Base-by-base conservation (phyloP, 345 rosid genomes). In the Boechera retrofracta region DNA sequence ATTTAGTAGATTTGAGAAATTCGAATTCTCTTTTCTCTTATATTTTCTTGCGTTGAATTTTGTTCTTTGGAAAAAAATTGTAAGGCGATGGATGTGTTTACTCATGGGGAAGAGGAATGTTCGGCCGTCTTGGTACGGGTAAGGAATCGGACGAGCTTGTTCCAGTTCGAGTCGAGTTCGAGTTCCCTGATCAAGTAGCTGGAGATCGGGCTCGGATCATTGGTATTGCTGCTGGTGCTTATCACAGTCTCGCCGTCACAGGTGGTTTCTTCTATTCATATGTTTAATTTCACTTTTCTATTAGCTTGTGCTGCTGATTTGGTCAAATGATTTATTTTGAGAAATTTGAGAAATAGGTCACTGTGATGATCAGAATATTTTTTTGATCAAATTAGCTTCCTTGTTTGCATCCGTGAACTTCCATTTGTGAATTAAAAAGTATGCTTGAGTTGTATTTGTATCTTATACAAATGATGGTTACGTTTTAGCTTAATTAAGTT, bases 71-170 rank as follows among this genome's bases (percentile, higher is more conserved):
- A 21, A 48, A 21, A 48, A 45, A 45, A 1, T 12, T 72, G 80
- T 67, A 69, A 94, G 98, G 96, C 69, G 94, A 87, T 81, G 96
- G 97, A 16, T 49, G 74, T 58, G 94, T 91, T 77, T 88, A 84
- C 77, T 75, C 98, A 0, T 94, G 97, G 98, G 98, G 98, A 54
- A 89, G 93, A 86, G 98, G 96, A 75, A 88, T 85, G 86, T 94
- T 94, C 69, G 98, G 98, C 58, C 86, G 98, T 66, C 87, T 91
- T 2, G 97, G 98, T 31, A 91, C 76, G 0, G 97, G 91, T 36
- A 83, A 85, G 10, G 97, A 91, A 65, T 47, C 83, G 5, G 98
- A 94, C 67, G 94, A 84, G 83, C 86, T 82, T 77, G 81, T 56
- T 64, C 96, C 98, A 4, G 89, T 80, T 53, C 87, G 59, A 60